Evolutionary conservation across 805 yeast species (phyloP).

Genomic region (Spathaspora passalidarum): DNA sequence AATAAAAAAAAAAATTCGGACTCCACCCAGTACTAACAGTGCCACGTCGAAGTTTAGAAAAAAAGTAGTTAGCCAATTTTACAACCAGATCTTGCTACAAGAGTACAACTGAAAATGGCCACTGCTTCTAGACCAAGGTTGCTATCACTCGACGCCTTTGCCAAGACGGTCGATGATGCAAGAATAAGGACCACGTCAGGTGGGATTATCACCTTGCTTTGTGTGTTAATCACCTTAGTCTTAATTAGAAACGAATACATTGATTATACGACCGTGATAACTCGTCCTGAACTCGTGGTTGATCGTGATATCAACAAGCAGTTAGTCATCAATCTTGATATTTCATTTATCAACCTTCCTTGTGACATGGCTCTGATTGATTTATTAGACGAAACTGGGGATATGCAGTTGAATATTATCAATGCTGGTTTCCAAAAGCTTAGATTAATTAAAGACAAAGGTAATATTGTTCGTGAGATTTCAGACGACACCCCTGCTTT

Average conservation of each 20-base stretch:
- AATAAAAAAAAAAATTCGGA: no score
- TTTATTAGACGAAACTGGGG: constrained; percentile 87
- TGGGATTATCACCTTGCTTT: constrained; percentile 77
- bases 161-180: constrained; percentile 93
- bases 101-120: neutral
- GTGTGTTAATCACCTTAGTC: constrained; percentile 57
- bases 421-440: constrained; percentile 69
- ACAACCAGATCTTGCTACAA: no score
- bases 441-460: constrained; percentile 57
- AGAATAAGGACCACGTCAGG: constrained; percentile 85
- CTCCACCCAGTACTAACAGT: no score
- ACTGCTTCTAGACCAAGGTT: constrained; percentile 30
- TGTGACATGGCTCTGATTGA: constrained; percentile 82
- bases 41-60: no score
- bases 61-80: neutral
- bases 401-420: constrained; percentile 68
- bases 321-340: constrained; percentile 75
- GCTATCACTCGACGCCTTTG: constrained; percentile 79
- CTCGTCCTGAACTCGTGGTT: constrained; percentile 82
- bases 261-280: constrained; percentile 65
- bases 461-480: constrained; percentile 18
- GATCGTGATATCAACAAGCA: constrained; percentile 77
- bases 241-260: constrained; percentile 72
- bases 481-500: constrained; percentile 25
- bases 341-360: constrained; percentile 81